Conservation (phyloP, 139 green algal genomes). For the Microglena sp. region DNA sequence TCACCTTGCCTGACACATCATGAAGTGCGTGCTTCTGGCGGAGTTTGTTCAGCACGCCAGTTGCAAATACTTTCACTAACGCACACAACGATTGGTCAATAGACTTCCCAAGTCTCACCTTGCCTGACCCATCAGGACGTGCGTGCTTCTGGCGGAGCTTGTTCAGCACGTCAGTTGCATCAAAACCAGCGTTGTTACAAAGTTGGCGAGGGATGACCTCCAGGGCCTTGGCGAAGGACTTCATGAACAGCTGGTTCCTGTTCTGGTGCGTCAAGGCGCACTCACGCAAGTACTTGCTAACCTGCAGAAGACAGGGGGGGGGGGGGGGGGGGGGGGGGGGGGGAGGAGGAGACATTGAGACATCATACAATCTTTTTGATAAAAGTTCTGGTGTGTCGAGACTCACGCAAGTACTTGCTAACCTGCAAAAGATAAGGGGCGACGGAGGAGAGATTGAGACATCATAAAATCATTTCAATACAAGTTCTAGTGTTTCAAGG, state of each 20-base stretch:
- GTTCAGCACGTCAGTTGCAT: constrained; percentile 97
- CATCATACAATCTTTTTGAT: too few species aligned
- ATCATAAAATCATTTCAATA: too few species aligned
- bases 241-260: constrained; percentile 95
- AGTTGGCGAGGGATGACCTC: constrained; percentile 88
- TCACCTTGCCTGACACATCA: constrained; percentile 34
- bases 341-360: too few species aligned
- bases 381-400: too few species aligned
- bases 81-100: too few species aligned
- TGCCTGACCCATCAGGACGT: constrained; percentile 28
- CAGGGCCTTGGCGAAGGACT: constrained; percentile 79
- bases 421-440: constrained; percentile 72
- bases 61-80: too few species aligned
- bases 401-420: constrained; percentile 41
- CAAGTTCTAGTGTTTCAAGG: too few species aligned
- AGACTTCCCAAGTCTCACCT: constrained; percentile 19
- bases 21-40: constrained; percentile 85
- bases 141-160: constrained; percentile 94
- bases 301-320: too few species aligned
- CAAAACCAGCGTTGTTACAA: constrained; percentile 94
- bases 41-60: constrained; percentile 95
- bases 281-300: constrained; percentile 48
- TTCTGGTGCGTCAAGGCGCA: constrained; percentile 34
- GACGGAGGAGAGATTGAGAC: too few species aligned
- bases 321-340: too few species aligned